A percentile compares a stretch with the other conserved stretches of the same genome.
These are phyloP conservation scores for Rauvolfia tetraphylla DNA, from an alignment of 257 asterid genomes.

Conservation along the genomic window DNA sequence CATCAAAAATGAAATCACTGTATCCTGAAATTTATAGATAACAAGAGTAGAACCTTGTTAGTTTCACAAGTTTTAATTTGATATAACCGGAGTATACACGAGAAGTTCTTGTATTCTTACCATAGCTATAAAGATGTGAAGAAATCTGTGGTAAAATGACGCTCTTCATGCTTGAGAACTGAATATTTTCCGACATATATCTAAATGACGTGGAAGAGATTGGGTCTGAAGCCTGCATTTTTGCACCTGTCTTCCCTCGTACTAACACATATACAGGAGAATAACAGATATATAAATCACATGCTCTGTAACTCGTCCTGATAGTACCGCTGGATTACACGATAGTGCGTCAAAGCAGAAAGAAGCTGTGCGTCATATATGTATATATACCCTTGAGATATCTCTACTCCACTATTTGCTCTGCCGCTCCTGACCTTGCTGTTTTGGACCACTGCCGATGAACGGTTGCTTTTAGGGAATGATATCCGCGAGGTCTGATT, in stretches of 20 bases:
- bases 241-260: background rate
- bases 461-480: background rate
- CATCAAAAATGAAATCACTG: background rate
- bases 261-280: background rate
- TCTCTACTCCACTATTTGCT: too few species aligned
- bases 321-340: too few species aligned
- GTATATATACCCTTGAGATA: too few species aligned
- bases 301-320: too few species aligned
- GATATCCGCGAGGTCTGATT: background rate
- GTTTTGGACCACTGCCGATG: background rate
- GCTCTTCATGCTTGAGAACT: slow-evolving; percentile 13
- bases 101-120: background rate
- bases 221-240: slow-evolving; percentile 20
- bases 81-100: background rate
- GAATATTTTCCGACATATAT: slow-evolving; percentile 11
- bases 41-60: background rate
- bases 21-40: slow-evolving; percentile 14
- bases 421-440: background rate
- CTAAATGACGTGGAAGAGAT: slow-evolving; percentile 8
- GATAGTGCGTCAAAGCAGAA: too few species aligned
- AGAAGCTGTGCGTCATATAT: too few species aligned
- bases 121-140: slow-evolving; percentile 13
- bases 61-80: background rate
- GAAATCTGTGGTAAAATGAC: slow-evolving; percentile 7
- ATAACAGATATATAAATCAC: background rate